These are phyloP conservation scores for Lomentospora prolificans DNA, from an alignment of 2,329 filamentous ascomycete genomes.

Conservation along the genomic window DNA sequence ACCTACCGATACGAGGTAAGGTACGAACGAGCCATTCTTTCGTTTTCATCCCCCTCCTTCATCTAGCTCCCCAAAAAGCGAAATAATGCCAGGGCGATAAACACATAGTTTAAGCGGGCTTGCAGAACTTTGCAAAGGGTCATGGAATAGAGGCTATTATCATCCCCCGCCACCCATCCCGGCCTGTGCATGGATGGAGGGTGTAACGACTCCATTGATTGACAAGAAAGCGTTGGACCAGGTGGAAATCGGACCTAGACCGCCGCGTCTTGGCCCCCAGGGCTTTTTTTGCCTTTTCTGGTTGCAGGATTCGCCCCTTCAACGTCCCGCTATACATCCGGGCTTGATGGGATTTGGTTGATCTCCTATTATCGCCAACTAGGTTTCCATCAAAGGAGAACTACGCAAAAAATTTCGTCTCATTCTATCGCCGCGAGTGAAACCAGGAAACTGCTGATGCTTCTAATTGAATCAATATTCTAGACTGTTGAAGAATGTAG, in stretches of 20 bases:
- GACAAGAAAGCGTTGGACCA: no score
- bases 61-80: neutral
- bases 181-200: neutral
- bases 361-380: no score
- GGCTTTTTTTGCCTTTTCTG: no score
- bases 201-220: neutral
- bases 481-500: slow-evolving; percentile 2
- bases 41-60: no score
- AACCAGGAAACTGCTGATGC: neutral
- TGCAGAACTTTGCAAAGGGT: neutral
- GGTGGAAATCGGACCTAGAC: no score
- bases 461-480: slow-evolving; percentile 3
- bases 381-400: no score
- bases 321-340: no score
- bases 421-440: neutral
- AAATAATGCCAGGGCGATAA: neutral
- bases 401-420: neutral
- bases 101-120: neutral
- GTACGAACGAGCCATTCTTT: no score
- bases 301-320: no score
- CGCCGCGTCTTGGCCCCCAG: no score
- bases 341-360: no score
- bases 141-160: neutral
- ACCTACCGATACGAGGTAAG: no score
- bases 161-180: neutral